Percentiles rank a stretch among this genome's conserved stretches.
phyloP scores from a whole-genome alignment of 140 eudicot species.

The Flaveria floridana region DNA sequence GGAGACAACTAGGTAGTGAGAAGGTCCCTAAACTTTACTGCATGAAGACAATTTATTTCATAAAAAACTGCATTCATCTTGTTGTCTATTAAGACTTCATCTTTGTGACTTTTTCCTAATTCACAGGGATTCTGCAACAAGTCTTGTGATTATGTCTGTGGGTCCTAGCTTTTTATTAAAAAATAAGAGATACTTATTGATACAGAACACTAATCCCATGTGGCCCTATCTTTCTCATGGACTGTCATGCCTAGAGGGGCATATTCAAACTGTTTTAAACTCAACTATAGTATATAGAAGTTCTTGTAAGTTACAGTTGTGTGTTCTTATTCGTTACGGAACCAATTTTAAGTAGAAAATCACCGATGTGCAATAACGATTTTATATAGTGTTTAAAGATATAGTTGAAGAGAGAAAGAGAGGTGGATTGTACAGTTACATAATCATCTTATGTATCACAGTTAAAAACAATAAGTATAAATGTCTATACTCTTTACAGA shows the following conservation, averaged over 20 bases:
- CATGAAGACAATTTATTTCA: constrained; percentile 19
- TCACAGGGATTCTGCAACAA: constrained; percentile 16
- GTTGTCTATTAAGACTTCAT: constrained; percentile 15
- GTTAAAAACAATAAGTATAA: no score
- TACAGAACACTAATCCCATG: not conserved
- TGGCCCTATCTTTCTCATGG: not conserved
- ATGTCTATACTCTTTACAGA: no score
- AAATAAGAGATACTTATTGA: not conserved
- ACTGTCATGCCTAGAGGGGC: not conserved
- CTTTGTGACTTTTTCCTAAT: constrained; percentile 9
- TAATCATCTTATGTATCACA: not conserved
- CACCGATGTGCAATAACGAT: no score
- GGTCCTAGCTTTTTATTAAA: constrained; percentile 12
- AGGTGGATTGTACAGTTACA: not conserved
- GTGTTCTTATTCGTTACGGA: no score
- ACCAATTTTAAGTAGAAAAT: no score
- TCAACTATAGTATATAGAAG: no score
- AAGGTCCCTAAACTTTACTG: constrained; percentile 11
- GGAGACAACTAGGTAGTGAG: not conserved
- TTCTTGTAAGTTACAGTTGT: no score
- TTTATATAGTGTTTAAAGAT: no score
- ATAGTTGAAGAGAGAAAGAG: no score
- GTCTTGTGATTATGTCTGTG: constrained; percentile 20
- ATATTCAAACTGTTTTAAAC: no score
- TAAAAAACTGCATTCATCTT: constrained; percentile 3